Conservation (phyloP, 164 flowering plant species). For the Vitis rupestris region DNA sequence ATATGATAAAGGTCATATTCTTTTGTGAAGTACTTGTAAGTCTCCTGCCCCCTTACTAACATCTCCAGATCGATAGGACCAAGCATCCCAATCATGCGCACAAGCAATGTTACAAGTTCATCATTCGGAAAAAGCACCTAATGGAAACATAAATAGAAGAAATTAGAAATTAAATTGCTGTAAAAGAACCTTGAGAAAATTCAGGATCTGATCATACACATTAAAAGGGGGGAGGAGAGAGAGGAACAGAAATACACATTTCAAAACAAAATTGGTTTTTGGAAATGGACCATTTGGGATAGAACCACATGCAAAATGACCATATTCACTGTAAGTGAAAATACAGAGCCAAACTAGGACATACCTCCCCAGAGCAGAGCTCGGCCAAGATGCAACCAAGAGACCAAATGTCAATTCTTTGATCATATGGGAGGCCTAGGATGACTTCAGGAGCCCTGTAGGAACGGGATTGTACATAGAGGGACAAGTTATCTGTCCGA, state of each 20-base stretch:
- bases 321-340: background rate
- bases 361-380: slow-evolving; percentile 87
- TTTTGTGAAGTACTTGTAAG: slow-evolving; percentile 83
- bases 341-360: slow-evolving; percentile 13
- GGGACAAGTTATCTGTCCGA: slow-evolving; percentile 72
- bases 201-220: background rate
- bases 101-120: slow-evolving; percentile 62
- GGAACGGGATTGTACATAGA: slow-evolving; percentile 96
- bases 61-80: slow-evolving; percentile 88
- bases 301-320: background rate
- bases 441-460: slow-evolving; percentile 98
- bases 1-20: slow-evolving; percentile 70
- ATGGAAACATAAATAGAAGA: slow-evolving; percentile 3
- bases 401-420: slow-evolving; percentile 93
- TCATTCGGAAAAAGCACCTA: slow-evolving; percentile 98
- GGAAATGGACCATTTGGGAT: background rate
- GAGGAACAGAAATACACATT: background rate
- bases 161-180: background rate
- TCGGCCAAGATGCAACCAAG: slow-evolving; percentile 96
- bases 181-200: background rate
- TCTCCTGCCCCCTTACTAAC: slow-evolving; percentile 73
- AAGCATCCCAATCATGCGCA: slow-evolving; percentile 73
- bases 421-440: slow-evolving; percentile 80
- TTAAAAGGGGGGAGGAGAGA: background rate
- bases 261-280: background rate